Percentiles rank a stretch among this genome's conserved stretches.
Evolutionary conservation across 306 rosid genomes (phyloP).

Genomic region (Leucaena leucocephala): DNA sequence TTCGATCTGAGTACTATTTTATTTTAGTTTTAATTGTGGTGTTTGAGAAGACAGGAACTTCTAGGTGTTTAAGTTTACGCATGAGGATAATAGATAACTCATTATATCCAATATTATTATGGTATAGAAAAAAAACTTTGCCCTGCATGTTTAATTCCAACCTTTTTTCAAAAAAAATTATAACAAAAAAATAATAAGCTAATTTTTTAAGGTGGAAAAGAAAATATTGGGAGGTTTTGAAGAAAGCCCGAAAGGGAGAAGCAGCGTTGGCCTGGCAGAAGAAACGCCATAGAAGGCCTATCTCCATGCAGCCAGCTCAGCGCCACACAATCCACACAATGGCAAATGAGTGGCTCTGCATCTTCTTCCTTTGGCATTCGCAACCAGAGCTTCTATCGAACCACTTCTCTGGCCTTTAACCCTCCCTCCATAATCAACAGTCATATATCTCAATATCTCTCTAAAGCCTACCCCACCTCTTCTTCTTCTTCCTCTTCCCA

Average conservation of each 20-base stretch:
- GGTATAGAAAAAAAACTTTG: too few relatives aligned
- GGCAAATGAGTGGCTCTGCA: slow-evolving; percentile 60
- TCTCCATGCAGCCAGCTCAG: slow-evolving; percentile 57
- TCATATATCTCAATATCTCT: slow-evolving; percentile 25
- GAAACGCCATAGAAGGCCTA: slow-evolving; percentile 65
- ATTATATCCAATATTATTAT: too few relatives aligned
- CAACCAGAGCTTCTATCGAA: background rate
- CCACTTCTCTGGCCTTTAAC: slow-evolving; percentile 2
- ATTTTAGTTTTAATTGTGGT: too few relatives aligned
- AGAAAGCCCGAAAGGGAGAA: too few relatives aligned
- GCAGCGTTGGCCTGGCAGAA: slow-evolving; percentile 38
- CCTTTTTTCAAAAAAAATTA: too few relatives aligned
- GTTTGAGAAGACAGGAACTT: too few relatives aligned
- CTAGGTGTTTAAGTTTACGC: too few relatives aligned
- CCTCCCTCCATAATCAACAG: slow-evolving; percentile 11
- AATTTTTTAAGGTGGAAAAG: background rate
- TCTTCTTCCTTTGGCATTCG: background rate
- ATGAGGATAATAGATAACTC: too few relatives aligned
- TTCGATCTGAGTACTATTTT: too few relatives aligned
- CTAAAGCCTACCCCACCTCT: background rate
- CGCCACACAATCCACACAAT: slow-evolving; percentile 64
- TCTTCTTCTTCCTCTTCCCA: background rate
- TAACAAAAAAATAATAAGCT: too few relatives aligned
- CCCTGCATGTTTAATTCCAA: too few relatives aligned
- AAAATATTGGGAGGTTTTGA: too few relatives aligned